phyloP scores from a whole-genome alignment of 73 alveolate genomes.

The Vitrella brassicaformis region DNA sequence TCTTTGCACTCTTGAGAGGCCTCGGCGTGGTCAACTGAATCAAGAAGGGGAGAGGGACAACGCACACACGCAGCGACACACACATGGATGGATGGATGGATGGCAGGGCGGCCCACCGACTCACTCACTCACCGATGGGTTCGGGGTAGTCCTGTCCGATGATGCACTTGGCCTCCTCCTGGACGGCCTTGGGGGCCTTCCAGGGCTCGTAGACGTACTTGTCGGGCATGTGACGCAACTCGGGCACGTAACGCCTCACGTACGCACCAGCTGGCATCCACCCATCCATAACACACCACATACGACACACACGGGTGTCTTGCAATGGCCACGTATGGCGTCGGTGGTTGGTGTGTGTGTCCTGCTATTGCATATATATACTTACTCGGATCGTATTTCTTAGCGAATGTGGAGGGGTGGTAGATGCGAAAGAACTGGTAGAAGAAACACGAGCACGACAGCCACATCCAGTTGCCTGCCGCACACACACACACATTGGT shows the following conservation, averaged over 20 bases:
- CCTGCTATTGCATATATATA: too few species aligned
- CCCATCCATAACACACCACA: too few species aligned
- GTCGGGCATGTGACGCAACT: constrained; percentile 4
- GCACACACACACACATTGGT: too few species aligned
- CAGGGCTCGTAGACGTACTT: constrained; percentile 33
- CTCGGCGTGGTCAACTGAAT: constrained; percentile 11
- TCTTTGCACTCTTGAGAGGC: background rate
- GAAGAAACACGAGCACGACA: constrained; percentile 28
- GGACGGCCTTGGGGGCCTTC: constrained; percentile 19
- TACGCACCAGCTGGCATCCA: constrained; percentile 18
- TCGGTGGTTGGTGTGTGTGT: too few species aligned
- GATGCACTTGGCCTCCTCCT: constrained; percentile 18
- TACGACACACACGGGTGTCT: too few species aligned
- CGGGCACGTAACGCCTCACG: constrained; percentile 16
- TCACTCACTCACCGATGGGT: too few species aligned
- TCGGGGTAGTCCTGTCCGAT: constrained; percentile 26
- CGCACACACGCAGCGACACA: too few species aligned
- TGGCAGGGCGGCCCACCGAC: too few species aligned
- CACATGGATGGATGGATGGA: too few species aligned
- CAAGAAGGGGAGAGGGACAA: too few species aligned
- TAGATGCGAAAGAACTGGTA: constrained; percentile 21
- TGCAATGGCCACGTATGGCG: too few species aligned
- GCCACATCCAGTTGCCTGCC: constrained; percentile 39
- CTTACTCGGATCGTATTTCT: constrained; percentile 12
- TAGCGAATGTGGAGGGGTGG: constrained; percentile 12